Base-by-base conservation (phyloP, 176 grass and related monocot species). In the Musa itinerans region DNA sequence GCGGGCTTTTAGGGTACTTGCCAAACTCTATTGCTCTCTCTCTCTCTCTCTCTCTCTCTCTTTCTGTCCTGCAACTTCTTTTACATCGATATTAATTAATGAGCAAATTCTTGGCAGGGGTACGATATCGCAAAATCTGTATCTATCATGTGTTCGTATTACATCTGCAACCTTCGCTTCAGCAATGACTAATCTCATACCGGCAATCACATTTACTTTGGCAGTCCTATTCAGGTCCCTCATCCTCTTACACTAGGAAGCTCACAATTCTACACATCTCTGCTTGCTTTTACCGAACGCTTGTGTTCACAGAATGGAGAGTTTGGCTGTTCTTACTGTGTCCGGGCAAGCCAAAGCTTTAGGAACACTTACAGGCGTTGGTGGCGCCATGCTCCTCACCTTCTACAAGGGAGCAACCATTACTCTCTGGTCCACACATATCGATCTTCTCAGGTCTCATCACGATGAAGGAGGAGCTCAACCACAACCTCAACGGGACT, bases 331-430 rank as follows among this genome's bases (percentile, higher is more conserved):
- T 10, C 53, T 84, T 58, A 72, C 69, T 49, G 13, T 74, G 2
- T 84, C 88, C 0, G 84, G 91, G 0, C 90, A 86, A 82, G 91
- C 88, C 22, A 99, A 99, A 82, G 9, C 92, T 5, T n/a, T 80
- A 1, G 95, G 95, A 29, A 99, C 91, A 5, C 20, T 99, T 1
- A n/a, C 92, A 11, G 85, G 95, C 29, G 76, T 99, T 56, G 86
- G 83, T 2, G 95, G 95, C 10, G 95, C 95, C 66, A 92, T 99
- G 95, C 77, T 99, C 1, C 95, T 99, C 52, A 92, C 91, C 54
- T 89, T 99, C 48, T 99, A 88, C 88, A 94, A 89, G 84, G 95
- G 95, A 52, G 65, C 78, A 0, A 83, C 83, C 50, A 63, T 99
- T 73, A 82, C 70, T 9, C 74, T 86, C 0, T 91, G 95, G 90